These are phyloP conservation scores for Rhizophora apiculata DNA, from an alignment of 345 rosid species.

Conservation along the genomic window DNA sequence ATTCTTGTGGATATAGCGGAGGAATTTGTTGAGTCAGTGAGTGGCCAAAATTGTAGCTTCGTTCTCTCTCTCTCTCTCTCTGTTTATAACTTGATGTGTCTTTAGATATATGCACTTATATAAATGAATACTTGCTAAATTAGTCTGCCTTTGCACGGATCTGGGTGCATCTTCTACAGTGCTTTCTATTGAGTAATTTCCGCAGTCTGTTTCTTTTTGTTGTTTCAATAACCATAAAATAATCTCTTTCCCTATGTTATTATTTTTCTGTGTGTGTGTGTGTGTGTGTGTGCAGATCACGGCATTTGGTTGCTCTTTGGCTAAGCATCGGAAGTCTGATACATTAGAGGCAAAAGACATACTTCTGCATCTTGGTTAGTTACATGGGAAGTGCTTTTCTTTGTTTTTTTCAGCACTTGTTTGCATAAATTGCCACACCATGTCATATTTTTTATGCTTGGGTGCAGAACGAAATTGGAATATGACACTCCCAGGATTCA, in stretches of 20 bases:
- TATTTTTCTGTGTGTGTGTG: neutral
- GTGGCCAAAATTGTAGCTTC: constrained; percentile 27
- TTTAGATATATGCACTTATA: no score
- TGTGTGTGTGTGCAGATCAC: constrained; percentile 54
- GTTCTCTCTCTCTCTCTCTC: constrained; percentile 1
- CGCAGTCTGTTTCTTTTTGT: neutral
- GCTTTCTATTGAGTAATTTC: neutral
- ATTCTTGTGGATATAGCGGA: constrained; percentile 91
- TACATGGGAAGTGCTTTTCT: constrained; percentile 17
- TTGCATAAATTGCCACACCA: constrained; percentile 12
- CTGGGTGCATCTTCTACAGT: neutral
- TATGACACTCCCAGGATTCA: constrained; percentile 83
- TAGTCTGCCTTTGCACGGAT: no score
- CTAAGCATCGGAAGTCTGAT: constrained; percentile 92
- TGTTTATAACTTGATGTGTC: no score
- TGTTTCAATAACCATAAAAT: neutral
- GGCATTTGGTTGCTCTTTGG: constrained; percentile 91
- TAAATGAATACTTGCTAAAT: no score
- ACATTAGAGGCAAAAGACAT: constrained; percentile 94
- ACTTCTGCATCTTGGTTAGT: constrained; percentile 89
- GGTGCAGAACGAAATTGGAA: constrained; percentile 87
- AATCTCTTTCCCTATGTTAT: neutral
- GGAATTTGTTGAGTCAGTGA: constrained; percentile 91
- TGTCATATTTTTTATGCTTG: constrained; percentile 18
- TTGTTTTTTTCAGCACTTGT: neutral